A percentile compares a stretch with the other conserved stretches of the same genome.
Evolutionary conservation across 257 asterid species (phyloP).

Genomic region (Rauvolfia tetraphylla): DNA sequence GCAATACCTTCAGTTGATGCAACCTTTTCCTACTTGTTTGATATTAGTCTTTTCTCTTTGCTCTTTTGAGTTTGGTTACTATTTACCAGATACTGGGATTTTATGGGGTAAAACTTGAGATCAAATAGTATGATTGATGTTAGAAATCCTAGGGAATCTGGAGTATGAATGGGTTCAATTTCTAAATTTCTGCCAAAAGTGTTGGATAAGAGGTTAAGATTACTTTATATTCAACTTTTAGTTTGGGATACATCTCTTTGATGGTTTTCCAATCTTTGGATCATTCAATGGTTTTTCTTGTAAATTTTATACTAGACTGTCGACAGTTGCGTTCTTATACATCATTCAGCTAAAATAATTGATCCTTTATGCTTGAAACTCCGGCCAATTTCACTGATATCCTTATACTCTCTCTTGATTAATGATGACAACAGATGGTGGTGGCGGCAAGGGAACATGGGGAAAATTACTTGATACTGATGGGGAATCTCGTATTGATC

Average conservation of each 20-base stretch:
- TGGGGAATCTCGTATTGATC: constrained; percentile 60
- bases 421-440: constrained; percentile 74
- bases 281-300: not conserved
- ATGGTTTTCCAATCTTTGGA: not conserved
- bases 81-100: too few species aligned
- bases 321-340: not conserved
- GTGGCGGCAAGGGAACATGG: constrained; percentile 99
- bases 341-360: not conserved
- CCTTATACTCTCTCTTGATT: constrained; percentile 14
- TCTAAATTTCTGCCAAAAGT: not conserved
- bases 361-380: constrained; percentile 4
- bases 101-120: not conserved
- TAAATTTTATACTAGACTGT: not conserved
- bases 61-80: not conserved
- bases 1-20: not conserved
- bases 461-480: constrained; percentile 87
- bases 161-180: not conserved
- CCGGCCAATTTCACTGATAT: not conserved
- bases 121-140: not conserved
- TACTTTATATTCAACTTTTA: too few species aligned
- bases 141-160: not conserved
- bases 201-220: not conserved
- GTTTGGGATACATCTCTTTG: not conserved
- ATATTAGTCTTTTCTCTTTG: not conserved
- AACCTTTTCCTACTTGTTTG: not conserved